Percentiles rank a stretch among this genome's conserved stretches.
Evolutionary conservation across 139 green algal species (phyloP).

Genomic region (Dunaliella primolecta): DNA sequence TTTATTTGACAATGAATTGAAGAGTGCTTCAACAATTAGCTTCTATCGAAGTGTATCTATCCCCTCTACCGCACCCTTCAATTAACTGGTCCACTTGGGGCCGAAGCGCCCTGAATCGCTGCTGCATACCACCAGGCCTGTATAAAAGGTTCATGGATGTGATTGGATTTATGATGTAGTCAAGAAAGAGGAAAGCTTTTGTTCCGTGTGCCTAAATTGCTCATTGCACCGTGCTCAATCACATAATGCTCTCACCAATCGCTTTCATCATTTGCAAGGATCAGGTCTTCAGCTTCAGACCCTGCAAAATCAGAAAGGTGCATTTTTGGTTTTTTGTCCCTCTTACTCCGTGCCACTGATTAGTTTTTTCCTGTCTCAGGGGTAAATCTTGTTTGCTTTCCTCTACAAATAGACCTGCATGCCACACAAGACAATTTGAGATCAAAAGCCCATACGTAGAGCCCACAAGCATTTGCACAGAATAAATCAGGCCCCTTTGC

Average conservation of each 20-base stretch:
- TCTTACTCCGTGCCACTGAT: no score
- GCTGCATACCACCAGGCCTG: conserved; percentile 4
- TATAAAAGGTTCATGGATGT: not conserved
- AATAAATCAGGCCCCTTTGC: no score
- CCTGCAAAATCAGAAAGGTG: not conserved
- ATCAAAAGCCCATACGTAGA: not conserved
- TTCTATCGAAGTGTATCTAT: not conserved
- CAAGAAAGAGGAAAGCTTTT: not conserved
- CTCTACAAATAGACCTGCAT: no score
- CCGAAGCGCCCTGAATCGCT: not conserved
- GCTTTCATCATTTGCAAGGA: not conserved
- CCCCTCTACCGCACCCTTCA: not conserved
- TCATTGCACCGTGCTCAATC: not conserved
- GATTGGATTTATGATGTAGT: no score
- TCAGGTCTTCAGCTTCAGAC: not conserved
- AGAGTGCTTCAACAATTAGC: not conserved
- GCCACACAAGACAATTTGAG: not conserved
- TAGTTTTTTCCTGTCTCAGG: no score
- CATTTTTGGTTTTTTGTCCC: no score
- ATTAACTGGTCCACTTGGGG: not conserved
- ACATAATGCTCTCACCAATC: not conserved
- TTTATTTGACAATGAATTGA: not conserved
- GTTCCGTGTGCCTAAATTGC: not conserved
- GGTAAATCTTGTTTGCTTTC: no score
- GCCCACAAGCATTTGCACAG: no score